These are phyloP conservation scores for Benincasa hispida DNA, from an alignment of 306 rosid genomes.

Conservation along the genomic window DNA sequence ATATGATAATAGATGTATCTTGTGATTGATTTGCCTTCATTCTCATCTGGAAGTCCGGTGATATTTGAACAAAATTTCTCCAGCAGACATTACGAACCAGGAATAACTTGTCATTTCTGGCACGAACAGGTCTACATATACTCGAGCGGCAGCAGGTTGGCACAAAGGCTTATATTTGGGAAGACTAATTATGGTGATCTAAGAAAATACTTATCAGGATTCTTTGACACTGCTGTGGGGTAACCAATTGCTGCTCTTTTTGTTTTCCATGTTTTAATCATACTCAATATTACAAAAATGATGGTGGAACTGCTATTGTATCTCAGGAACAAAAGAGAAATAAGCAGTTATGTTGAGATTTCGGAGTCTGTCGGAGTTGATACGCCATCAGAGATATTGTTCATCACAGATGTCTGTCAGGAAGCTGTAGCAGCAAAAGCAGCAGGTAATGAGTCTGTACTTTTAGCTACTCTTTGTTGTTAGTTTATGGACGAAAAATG, in stretches of 20 bases:
- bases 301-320: background rate
- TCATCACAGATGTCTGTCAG: slow-evolving; percentile 74
- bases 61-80: slow-evolving; percentile 1
- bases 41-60: background rate
- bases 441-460: slow-evolving; percentile 47
- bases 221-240: slow-evolving; percentile 94
- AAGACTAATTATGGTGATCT: slow-evolving; percentile 77
- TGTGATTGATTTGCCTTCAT: background rate
- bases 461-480: background rate
- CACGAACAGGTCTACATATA: slow-evolving; percentile 75
- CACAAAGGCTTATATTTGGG: slow-evolving; percentile 88
- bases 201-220: slow-evolving; percentile 77
- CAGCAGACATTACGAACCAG: background rate
- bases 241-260: slow-evolving; percentile 13
- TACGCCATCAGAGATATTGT: slow-evolving; percentile 67
- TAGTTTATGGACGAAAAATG: background rate
- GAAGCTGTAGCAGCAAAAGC: slow-evolving; percentile 93
- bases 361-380: slow-evolving; percentile 75
- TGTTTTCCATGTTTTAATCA: background rate
- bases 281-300: background rate
- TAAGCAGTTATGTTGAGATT: slow-evolving; percentile 60
- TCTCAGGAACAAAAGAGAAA: slow-evolving; percentile 78
- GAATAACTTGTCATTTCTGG: background rate
- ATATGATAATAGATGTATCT: background rate
- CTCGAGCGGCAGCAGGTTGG: slow-evolving; percentile 98